Base-by-base conservation (phyloP, 805 yeast genomes). In the Cyberlindnera subsufficiens region DNA sequence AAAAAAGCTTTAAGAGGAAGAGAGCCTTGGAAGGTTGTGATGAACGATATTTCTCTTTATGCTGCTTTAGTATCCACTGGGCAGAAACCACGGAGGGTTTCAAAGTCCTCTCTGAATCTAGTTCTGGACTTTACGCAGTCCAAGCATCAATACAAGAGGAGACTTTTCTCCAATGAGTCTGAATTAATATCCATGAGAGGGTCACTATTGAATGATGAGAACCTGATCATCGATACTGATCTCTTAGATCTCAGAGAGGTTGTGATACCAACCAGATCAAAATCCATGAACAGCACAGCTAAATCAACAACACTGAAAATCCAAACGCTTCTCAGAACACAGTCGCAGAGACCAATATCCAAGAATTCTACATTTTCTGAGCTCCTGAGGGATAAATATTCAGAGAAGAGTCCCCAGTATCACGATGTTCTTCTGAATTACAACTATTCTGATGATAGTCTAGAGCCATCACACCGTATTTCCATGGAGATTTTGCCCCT, bases 11-110 rank as follows among this genome's bases (percentile, higher is more conserved):
- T 14, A 32, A 16, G 38, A 25, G 20, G 40, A 16, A 11, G 37
- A 8, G 55, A 52, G 34, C 55, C 62, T 1, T 63, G 66, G 61
- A 58, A 50, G 35, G 55, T 58, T 4, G 54, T 65, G 8, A 53
- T 66, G 53, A 66, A 67, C 50, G 67, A 63, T 25, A 54, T 63
- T 0, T 65, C 71, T 1, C 50, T 66, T 35, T 62, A 60, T 35
- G 72, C 72, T 4, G 72, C 72, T 1, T 39, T 63, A 33, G 47
- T 62, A 17, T 68, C 69, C 3, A 64, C 61, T 20, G 70, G 70
- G 14, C 42, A 49, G 0, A 46, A 42, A 15, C 48, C 54, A 5
- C 43, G 47, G 5, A 30, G 30, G 3, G 45, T 39, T 16, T 37
- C 45, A 16, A 45, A 33, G 11, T 46, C 59, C 1, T 44, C 45